Evolutionary conservation across 139 green algal genomes (phyloP).

Genomic region (Medakamo hakoo): DNA sequence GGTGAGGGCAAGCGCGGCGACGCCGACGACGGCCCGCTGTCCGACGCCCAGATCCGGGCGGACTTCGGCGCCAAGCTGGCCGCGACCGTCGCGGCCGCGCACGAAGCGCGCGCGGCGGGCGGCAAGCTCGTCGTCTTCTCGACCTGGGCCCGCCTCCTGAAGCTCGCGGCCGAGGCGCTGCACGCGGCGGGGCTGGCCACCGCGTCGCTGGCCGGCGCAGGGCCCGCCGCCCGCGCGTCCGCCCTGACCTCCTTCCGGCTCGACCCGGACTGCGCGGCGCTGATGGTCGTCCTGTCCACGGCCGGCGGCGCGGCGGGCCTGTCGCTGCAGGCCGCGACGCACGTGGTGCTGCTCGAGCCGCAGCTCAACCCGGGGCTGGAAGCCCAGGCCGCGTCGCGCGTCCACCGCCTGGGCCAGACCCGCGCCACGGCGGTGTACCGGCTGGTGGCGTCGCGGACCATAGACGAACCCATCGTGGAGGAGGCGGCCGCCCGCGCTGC

Average conservation of each 20-base stretch:
- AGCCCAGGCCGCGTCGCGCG: constrained; percentile 35
- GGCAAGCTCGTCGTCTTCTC: constrained; percentile 31
- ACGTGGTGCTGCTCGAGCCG: constrained; percentile 39
- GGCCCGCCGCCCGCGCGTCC: constrained; percentile 8
- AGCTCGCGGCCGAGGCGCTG: constrained; percentile 31
- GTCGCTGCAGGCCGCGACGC: constrained; percentile 31
- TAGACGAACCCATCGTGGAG: constrained; percentile 3
- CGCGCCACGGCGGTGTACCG: constrained; percentile 12
- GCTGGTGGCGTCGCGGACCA: neutral
- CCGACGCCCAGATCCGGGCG: neutral
- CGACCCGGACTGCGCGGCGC: constrained; percentile 25
- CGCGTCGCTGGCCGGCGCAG: constrained; percentile 17
- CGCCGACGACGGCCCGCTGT: neutral
- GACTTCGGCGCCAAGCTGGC: constrained; percentile 40
- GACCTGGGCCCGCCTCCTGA: constrained; percentile 33
- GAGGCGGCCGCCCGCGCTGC: too few species aligned
- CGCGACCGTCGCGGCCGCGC: constrained; percentile 22
- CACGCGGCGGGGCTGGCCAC: constrained; percentile 10
- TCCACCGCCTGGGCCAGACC: constrained; percentile 30
- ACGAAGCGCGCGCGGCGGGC: too few species aligned
- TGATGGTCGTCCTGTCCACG: constrained; percentile 19
- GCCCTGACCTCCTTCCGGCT: constrained; percentile 26
- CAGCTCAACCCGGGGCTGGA: constrained; percentile 29
- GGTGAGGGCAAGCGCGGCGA: neutral
- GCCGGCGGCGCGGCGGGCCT: constrained; percentile 27